Conservation (phyloP, 805 yeast genomes). For the Schwanniomyces pseudopolymorphus region DNA sequence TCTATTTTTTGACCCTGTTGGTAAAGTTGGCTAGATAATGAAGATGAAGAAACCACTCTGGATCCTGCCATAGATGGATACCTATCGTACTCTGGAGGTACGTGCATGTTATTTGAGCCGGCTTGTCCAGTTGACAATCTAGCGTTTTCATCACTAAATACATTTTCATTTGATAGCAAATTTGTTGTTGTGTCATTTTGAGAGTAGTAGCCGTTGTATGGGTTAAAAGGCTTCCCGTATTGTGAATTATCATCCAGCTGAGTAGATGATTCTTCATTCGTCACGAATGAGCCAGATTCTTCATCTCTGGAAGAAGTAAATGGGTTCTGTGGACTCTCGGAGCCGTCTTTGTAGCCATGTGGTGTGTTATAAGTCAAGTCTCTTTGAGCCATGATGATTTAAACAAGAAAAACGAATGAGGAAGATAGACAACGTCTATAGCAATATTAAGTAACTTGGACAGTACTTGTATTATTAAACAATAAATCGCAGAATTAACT, state of each 20-base stretch:
- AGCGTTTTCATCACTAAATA: conserved; percentile 7
- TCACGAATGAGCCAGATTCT: conserved; percentile 7
- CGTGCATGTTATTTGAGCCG: conserved; percentile 21
- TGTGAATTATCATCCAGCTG: conserved; percentile 8
- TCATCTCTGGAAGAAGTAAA: conserved; percentile 9
- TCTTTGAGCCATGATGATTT: conserved; percentile 9
- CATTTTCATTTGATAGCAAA: conserved; percentile 10
- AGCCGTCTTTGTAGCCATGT: conserved; percentile 14
- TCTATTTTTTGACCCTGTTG: conserved; percentile 4
- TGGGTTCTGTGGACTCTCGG: conserved; percentile 7
- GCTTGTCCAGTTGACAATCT: neutral
- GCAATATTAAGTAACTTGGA: neutral
- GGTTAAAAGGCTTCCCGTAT: conserved; percentile 15
- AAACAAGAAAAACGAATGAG: neutral
- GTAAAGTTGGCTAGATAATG: conserved; percentile 22
- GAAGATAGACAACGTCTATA: neutral
- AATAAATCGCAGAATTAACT: neutral
- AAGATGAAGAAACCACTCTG: conserved; percentile 53
- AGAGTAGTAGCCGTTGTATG: conserved; percentile 43
- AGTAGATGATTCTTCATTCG: conserved; percentile 6
- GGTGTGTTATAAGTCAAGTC: conserved; percentile 17
- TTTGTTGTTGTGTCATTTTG: conserved; percentile 35
- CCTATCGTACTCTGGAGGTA: conserved; percentile 62
- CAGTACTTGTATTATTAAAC: neutral
- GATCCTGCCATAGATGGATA: conserved; percentile 64